Conservation (phyloP, 805 yeast genomes). For the Limtongia smithiae region DNA sequence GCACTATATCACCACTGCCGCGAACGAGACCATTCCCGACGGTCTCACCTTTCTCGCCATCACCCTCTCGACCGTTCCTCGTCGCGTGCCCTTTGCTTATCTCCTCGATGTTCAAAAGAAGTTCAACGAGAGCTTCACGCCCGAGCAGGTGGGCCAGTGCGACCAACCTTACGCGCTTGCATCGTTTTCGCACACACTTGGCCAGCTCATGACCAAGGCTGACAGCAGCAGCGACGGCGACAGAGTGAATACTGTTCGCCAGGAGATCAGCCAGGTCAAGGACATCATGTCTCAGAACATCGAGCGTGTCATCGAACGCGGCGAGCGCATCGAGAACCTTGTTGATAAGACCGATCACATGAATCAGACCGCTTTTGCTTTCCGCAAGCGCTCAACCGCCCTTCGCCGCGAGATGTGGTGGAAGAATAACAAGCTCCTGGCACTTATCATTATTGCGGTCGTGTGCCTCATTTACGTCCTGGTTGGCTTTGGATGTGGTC, state of each 20-base stretch:
- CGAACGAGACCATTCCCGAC: conserved; percentile 27
- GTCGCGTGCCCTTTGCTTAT: conserved; percentile 32
- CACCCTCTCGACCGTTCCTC: conserved; percentile 28
- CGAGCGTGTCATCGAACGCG: conserved; percentile 67
- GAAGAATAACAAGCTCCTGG: conserved; percentile 26
- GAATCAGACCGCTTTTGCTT: conserved; percentile 62
- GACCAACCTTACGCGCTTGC: conserved; percentile 22
- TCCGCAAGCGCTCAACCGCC: conserved; percentile 63
- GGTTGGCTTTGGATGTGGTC: conserved; percentile 29
- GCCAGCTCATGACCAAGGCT: conserved; percentile 22
- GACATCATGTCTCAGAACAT: conserved; percentile 70
- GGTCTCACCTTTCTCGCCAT: conserved; percentile 36
- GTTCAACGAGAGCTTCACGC: conserved; percentile 22
- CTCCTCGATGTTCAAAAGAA: conserved; percentile 29
- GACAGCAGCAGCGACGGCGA: conserved; percentile 10
- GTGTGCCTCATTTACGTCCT: conserved; percentile 27
- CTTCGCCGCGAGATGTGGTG: conserved; percentile 67
- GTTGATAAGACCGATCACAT: conserved; percentile 77
- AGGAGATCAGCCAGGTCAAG: conserved; percentile 61
- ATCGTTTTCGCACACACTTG: conserved; percentile 21
- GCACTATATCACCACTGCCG: conserved; percentile 35
- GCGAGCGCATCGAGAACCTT: conserved; percentile 66
- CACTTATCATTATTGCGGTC: conserved; percentile 20
- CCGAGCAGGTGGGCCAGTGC: conserved; percentile 24
- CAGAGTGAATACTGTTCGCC: conserved; percentile 32